Percentiles rank a stretch among this genome's conserved stretches.
These are phyloP conservation scores for Penicillium paneum DNA, from an alignment of 2,329 filamentous ascomycete genomes.

Conservation along the genomic window DNA sequence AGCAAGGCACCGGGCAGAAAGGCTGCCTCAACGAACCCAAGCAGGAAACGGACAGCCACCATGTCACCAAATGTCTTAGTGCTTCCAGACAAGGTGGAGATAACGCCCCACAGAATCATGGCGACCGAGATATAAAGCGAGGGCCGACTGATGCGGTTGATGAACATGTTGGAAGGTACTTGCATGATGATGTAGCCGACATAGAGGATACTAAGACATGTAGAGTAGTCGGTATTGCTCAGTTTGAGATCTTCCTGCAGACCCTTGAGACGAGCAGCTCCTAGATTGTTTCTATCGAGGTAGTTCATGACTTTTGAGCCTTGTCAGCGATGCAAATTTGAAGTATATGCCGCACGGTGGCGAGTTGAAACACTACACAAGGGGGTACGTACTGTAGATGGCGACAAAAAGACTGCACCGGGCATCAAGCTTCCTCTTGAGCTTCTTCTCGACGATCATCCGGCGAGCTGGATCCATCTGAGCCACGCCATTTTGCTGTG, in stretches of 20 bases:
- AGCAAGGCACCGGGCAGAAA: conserved; percentile 40
- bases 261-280: conserved; percentile 41
- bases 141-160: conserved; percentile 46
- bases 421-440: conserved; percentile 29
- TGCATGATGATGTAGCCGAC: conserved; percentile 49
- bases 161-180: conserved; percentile 47
- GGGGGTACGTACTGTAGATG: conserved; percentile 18
- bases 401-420: conserved; percentile 26
- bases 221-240: conserved; percentile 36
- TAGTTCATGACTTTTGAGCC: conserved; percentile 30
- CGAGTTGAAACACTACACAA: too few relatives aligned
- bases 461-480: conserved; percentile 25
- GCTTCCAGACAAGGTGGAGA: conserved; percentile 56
- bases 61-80: conserved; percentile 37
- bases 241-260: conserved; percentile 39
- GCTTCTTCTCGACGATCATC: conserved; percentile 23
- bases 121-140: conserved; percentile 46
- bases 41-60: conserved; percentile 38
- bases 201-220: conserved; percentile 46
- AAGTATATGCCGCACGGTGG: background rate
- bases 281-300: conserved; percentile 43
- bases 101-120: conserved; percentile 58
- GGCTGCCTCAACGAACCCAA: conserved; percentile 40
- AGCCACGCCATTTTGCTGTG: conserved; percentile 2
- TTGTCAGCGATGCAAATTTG: background rate